These are phyloP conservation scores for Penicillium sp. DNA, from an alignment of 2,329 filamentous ascomycete species.

Conservation along the genomic window DNA sequence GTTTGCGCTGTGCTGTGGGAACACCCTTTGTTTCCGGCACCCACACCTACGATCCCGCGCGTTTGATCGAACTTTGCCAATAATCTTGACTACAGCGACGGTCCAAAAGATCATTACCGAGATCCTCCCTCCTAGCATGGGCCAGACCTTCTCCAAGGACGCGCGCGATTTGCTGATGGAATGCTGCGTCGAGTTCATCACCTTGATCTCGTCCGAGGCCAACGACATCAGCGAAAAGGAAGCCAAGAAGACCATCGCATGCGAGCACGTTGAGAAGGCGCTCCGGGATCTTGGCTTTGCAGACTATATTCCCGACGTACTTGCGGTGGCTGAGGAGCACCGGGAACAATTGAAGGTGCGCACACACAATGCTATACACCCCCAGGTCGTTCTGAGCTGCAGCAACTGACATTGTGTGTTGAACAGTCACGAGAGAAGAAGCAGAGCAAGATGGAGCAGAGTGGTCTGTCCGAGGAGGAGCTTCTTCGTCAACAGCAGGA, in stretches of 20 bases:
- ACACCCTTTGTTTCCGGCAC: not conserved
- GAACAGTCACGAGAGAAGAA: slow-evolving; percentile 89
- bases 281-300: slow-evolving; percentile 90
- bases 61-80: slow-evolving; percentile 21
- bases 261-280: slow-evolving; percentile 95
- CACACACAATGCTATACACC: slow-evolving; percentile 17
- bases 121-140: slow-evolving; percentile 78
- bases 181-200: slow-evolving; percentile 99
- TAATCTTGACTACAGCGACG: slow-evolving; percentile 58
- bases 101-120: slow-evolving; percentile 89
- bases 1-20: not conserved
- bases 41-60: not conserved
- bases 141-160: slow-evolving; percentile 91
- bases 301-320: slow-evolving; percentile 87
- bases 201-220: slow-evolving; percentile 95
- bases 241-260: slow-evolving; percentile 98
- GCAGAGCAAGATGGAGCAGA: slow-evolving; percentile 94
- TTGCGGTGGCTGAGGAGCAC: slow-evolving; percentile 86
- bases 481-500: slow-evolving; percentile 87
- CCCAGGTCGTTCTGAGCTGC: not conserved
- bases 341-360: slow-evolving; percentile 89
- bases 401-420: slow-evolving; percentile 26
- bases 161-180: slow-evolving; percentile 94
- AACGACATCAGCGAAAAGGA: slow-evolving; percentile 99
- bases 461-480: slow-evolving; percentile 89